Percentiles rank a stretch among this genome's conserved stretches.
Conservation (phyloP, 2,329 filamentous ascomycete genomes). For the Ascochyta pisi region DNA sequence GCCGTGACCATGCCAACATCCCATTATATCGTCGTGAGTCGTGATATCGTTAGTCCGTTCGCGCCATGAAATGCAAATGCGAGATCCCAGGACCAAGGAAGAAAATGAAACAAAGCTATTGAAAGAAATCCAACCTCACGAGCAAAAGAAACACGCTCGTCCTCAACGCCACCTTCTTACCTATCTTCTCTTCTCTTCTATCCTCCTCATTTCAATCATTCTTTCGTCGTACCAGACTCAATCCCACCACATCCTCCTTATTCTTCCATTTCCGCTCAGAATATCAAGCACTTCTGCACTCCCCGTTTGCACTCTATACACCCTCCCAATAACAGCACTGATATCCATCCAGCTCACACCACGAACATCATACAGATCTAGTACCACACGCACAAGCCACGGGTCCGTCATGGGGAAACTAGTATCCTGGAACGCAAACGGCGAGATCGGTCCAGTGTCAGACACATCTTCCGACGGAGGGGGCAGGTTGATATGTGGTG, state of each 20-base stretch:
- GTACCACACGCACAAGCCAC: constrained; percentile 47
- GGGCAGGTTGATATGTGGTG: not conserved
- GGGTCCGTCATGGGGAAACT: constrained; percentile 40
- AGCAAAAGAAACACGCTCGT: not conserved
- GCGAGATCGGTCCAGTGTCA: constrained; percentile 18
- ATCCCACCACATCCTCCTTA: constrained; percentile 46
- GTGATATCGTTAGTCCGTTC: not conserved
- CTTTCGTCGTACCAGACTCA: constrained; percentile 13
- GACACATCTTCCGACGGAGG: not conserved
- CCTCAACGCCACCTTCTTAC: not conserved
- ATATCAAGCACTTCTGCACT: constrained; percentile 47
- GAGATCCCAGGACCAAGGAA: too few species aligned
- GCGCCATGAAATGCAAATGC: too few species aligned
- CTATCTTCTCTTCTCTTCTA: not conserved
- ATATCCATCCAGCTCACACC: constrained; percentile 49
- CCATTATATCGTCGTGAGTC: not conserved
- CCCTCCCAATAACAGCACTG: constrained; percentile 41
- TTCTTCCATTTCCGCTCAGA: constrained; percentile 45
- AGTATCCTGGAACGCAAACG: constrained; percentile 41
- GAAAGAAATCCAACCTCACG: not conserved
- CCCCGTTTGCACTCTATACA: constrained; percentile 44
- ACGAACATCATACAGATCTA: constrained; percentile 45
- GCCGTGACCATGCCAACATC: not conserved
- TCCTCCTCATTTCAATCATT: too few species aligned
- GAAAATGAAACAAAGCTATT: not conserved